Evolutionary conservation across 352 stramenopile genomes (phyloP), one percentile per base, ranked within the genome.

Genomic region (Globisporangium iwayamae): DNA sequence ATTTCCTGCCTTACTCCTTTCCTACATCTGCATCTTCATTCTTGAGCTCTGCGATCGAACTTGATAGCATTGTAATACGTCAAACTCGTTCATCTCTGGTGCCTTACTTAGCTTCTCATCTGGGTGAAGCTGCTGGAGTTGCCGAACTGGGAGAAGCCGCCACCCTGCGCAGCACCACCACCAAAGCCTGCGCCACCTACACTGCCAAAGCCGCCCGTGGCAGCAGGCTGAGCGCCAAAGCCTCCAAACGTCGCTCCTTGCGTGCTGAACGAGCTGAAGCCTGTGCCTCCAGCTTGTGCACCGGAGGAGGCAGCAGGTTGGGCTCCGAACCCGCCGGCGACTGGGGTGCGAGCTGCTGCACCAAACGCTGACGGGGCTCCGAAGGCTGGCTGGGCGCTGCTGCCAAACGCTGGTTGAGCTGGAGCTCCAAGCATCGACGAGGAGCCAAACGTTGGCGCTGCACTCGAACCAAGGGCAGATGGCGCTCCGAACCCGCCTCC

Each of bases 111-210:
- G 41, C 36, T 69, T 38, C 51, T 41, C 45, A 67, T 67, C 41
- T 62, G 78, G 2, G 78, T 85, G 52, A 87, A 87, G 65, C 78
- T 87, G 63, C 76, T 85, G 22, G 75, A 60, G 59, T 59, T 78
- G 7, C 36, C 69, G 57, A 87, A 87, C 48, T 84, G 75, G 4
- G 70, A 68, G 20, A 86, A 83, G 10, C 64, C 67, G 0, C 63
- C 36, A 41, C 36, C 56, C 13, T 28, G 57, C 30, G 47, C 18
- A 5, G 56, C 48, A 22, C 60, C 60, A 41, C 64, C n/a, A 6
- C 64, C 64, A 43, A 70, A 70, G 22, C 68, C 66, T 2, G 55
- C 46, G 10, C 39, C 22, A 8, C 53, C 62, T 11, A 47, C 56
- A 22, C 16, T 38, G 13, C 62, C 67, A 57, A 77, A 79, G 32